Evolutionary conservation across 2,329 filamentous ascomycete species (phyloP).

Genomic region (Colletotrichum camelliae): DNA sequence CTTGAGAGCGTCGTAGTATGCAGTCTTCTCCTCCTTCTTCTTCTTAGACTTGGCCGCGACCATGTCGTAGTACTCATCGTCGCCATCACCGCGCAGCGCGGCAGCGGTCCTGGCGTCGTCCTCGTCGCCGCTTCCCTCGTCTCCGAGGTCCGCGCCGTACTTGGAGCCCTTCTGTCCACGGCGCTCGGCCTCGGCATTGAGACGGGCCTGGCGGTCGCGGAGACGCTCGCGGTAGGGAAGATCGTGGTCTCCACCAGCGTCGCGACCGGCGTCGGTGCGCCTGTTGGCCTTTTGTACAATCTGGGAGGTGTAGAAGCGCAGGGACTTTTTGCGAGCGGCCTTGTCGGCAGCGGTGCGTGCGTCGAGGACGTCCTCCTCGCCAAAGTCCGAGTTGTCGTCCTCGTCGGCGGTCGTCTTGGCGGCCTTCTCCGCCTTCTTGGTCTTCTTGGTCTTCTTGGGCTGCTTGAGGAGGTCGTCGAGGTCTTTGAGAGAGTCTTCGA

Average conservation of each 20-base stretch:
- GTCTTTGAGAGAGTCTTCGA: conserved; percentile 74
- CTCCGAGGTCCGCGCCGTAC: conserved; percentile 69
- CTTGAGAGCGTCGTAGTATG: conserved; percentile 59
- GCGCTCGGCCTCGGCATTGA: conserved; percentile 88
- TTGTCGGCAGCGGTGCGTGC: conserved; percentile 85
- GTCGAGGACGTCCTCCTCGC: conserved; percentile 84
- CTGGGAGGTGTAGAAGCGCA: conserved; percentile 98
- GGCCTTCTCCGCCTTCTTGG: conserved; percentile 51
- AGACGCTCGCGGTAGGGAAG: conserved; percentile 89
- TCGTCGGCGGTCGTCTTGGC: conserved; percentile 38
- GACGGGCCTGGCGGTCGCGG: conserved; percentile 81
- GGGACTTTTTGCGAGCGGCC: conserved; percentile 84
- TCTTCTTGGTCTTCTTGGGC: conserved; percentile 45
- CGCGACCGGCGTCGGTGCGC: conserved; percentile 73
- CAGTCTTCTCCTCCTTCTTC: conserved; percentile 76
- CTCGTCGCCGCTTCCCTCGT: conserved; percentile 64
- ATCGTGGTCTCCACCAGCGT: conserved; percentile 80
- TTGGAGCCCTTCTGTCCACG: conserved; percentile 73
- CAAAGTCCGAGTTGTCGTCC: conserved; percentile 85
- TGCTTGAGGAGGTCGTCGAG: conserved; percentile 65
- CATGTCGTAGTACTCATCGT: conserved; percentile 89
- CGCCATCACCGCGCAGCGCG: conserved; percentile 59
- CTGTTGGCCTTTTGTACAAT: conserved; percentile 94
- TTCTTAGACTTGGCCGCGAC: conserved; percentile 72
- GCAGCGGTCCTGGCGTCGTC: conserved; percentile 63